Percentiles rank a stretch among this genome's conserved stretches.
Conservation (phyloP, 2,329 filamentous ascomycete species). For the Acarospora socialis region DNA sequence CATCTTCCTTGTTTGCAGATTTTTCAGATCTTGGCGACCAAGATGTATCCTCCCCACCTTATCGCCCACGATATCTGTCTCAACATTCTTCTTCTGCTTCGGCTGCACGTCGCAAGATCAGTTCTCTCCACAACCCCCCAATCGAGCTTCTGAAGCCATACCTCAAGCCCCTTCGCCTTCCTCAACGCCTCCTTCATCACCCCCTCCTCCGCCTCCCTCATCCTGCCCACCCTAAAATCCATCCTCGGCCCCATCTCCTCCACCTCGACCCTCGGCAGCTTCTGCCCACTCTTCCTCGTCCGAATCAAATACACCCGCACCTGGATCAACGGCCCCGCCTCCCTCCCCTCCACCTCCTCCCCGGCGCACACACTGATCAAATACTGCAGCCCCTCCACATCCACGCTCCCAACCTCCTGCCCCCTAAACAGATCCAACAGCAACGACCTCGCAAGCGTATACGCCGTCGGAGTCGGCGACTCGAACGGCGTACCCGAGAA, state of each 20-base stretch:
- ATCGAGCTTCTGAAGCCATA: conserved; percentile 27
- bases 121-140: neutral
- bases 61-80: conserved; percentile 81
- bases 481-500: conserved; percentile 85
- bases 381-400: conserved; percentile 91
- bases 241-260: conserved; percentile 93
- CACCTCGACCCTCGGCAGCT: conserved; percentile 77
- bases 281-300: conserved; percentile 76
- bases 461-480: conserved; percentile 62
- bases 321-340: conserved; percentile 31
- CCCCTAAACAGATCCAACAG: conserved; percentile 86
- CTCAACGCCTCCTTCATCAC: conserved; percentile 83
- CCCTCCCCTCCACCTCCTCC: conserved; percentile 35
- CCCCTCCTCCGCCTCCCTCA: conserved; percentile 61
- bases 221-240: conserved; percentile 74
- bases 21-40: conserved; percentile 73
- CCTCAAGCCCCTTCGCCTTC: conserved; percentile 61
- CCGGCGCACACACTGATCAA: conserved; percentile 68
- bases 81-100: conserved; percentile 88
- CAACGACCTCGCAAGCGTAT: conserved; percentile 74
- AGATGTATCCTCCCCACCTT: conserved; percentile 90
- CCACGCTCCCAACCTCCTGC: conserved; percentile 63
- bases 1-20: conserved; percentile 45
- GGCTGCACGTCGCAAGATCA: conserved; percentile 25
- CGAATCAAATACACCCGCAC: conserved; percentile 73